Base-by-base conservation (phyloP, 495 filamentous ascomycete genomes). In the Amphirosellinia nigrospora region DNA sequence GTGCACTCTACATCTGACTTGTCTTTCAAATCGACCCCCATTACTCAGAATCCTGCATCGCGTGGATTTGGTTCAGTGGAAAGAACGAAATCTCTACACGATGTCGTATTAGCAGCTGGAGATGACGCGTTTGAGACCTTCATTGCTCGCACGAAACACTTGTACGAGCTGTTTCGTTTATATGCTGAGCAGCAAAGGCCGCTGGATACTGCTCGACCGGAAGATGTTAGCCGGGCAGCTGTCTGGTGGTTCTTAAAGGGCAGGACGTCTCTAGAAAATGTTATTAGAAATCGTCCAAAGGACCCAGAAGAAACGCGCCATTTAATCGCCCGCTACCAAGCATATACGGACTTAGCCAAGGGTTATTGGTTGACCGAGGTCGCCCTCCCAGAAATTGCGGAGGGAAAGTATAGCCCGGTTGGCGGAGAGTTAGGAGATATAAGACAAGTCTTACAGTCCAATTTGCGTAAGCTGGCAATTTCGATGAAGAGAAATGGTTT, bases 231-330 rank as follows among this genome's bases (percentile, higher is more conserved):
- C 15, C 82, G 90, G 69, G 90, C 88, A 53, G 89, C 88, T 21
- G 77, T 91, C 3, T 97, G 94, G 94, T 97, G 94, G 94, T 97
- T 97, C 73, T 74, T 96, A 68, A 89, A 86, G 43, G 94, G 93
- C 63, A 88, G 93, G 72, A 85, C 88, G 55, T 85, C 87, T 7
- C 81, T 97, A 58, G 94, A 97, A 80, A 81, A 80, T 11, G 85
- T 89, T 66, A 89, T 94, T 55, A 86, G 92, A 65, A 86, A 87
- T 41, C 86, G 86, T 9, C 86, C 89, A 10, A 74, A 84, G 1
- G 83, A 79, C 36, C 78, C 87, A 1, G 82, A 82, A 21, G 82
- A 83, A 16, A 70, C 72, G 3, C 76, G 76, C 8, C 72, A 70
- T 43, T 71, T 78, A 30, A 77, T 85, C 45, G 76, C 80, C 21